phyloP scores from a whole-genome alignment of 768 basidiomycete species.

The Multifurca ochricompacta region DNA sequence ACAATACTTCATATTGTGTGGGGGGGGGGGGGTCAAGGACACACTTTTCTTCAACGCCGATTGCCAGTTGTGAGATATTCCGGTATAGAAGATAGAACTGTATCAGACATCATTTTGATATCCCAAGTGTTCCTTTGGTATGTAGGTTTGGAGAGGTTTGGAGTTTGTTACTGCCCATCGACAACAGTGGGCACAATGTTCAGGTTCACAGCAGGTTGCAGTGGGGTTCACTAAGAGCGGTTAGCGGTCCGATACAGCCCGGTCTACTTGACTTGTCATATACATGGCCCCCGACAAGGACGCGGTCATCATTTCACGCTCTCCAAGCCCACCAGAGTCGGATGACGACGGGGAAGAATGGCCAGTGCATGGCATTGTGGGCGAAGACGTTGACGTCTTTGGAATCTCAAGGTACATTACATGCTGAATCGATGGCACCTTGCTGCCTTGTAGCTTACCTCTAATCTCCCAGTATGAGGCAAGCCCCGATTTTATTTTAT shows the following conservation, averaged over 20 bases:
- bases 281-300: background rate
- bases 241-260: background rate
- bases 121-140: no score
- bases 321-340: slow-evolving; percentile 12
- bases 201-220: no score
- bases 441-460: background rate
- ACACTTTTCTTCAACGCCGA: slow-evolving; percentile 11
- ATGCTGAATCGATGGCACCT: background rate
- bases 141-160: no score
- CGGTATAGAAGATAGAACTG: slow-evolving; percentile 12
- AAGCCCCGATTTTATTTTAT: background rate
- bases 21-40: background rate
- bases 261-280: no score
- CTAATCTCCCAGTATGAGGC: slow-evolving; percentile 14
- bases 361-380: slow-evolving; percentile 20
- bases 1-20: background rate
- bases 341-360: slow-evolving; percentile 17
- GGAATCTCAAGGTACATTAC: slow-evolving; percentile 15
- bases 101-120: slow-evolving; percentile 2
- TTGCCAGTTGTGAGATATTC: slow-evolving; percentile 1
- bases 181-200: no score
- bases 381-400: slow-evolving; percentile 20
- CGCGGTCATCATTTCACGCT: slow-evolving; percentile 7
- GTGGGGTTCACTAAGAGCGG: no score
- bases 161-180: no score